Conservation (phyloP, 495 filamentous ascomycete genomes). For the Tetracladium marchalianum region DNA sequence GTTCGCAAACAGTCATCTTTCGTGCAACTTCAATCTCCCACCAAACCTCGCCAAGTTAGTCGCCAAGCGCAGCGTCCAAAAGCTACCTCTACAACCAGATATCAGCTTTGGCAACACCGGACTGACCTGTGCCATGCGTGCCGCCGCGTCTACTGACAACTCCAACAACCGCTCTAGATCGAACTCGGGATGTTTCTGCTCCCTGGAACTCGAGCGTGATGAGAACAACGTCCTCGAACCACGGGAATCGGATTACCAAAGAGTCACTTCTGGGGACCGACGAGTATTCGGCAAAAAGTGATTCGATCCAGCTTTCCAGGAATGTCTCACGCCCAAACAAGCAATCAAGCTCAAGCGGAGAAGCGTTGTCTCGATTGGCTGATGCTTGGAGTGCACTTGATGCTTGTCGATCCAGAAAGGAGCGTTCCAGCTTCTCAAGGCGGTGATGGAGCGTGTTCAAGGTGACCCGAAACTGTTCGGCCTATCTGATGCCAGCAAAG, state of each 20-base stretch:
- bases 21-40: slow-evolving; percentile 32
- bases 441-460: slow-evolving; percentile 18
- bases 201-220: slow-evolving; percentile 9
- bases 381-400: slow-evolving; percentile 80
- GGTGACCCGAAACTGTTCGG: slow-evolving; percentile 44
- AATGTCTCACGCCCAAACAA: slow-evolving; percentile 73
- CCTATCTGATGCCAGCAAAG: slow-evolving; percentile 29
- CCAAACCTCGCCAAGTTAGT: slow-evolving; percentile 24
- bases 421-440: slow-evolving; percentile 69
- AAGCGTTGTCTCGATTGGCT: slow-evolving; percentile 68
- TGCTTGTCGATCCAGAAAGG: slow-evolving; percentile 84
- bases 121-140: slow-evolving; percentile 84
- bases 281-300: slow-evolving; percentile 70
- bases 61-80: slow-evolving; percentile 47
- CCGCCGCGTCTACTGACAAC: slow-evolving; percentile 71
- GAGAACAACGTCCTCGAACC: slow-evolving; percentile 19
- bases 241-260: slow-evolving; percentile 53
- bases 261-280: slow-evolving; percentile 70
- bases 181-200: slow-evolving; percentile 12
- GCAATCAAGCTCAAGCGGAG: slow-evolving; percentile 60
- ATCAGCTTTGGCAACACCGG: slow-evolving; percentile 84
- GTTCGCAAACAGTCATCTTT: slow-evolving; percentile 44
- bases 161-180: slow-evolving; percentile 26
- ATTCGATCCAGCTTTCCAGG: slow-evolving; percentile 74
- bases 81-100: slow-evolving; percentile 72